Evolutionary conservation across 305 asterid genomes (phyloP).

Genomic region (Fraxinus platypoda): DNA sequence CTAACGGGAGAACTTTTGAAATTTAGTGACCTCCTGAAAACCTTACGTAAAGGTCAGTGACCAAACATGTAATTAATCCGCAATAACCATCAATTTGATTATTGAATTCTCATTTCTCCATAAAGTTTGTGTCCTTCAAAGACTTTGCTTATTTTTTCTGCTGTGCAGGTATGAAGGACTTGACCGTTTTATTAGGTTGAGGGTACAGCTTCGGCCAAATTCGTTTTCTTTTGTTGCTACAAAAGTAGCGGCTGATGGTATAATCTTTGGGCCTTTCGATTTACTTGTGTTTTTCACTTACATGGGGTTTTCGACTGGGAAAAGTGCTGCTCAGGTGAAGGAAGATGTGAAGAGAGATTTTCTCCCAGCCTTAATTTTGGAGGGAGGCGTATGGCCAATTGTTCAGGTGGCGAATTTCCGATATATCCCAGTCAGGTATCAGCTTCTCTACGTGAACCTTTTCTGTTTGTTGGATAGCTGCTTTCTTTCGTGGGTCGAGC

Average conservation of each 20-base stretch:
- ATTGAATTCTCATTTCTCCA: neutral
- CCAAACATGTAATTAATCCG: neutral
- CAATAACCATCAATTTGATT: neutral
- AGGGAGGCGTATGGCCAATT: slow-evolving; percentile 81
- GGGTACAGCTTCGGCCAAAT: slow-evolving; percentile 63
- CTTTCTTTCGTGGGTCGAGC: slow-evolving; percentile 86
- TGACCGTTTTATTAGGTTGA: slow-evolving; percentile 59
- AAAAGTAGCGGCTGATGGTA: slow-evolving; percentile 79
- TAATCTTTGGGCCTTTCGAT: slow-evolving; percentile 82
- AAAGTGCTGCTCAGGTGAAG: slow-evolving; percentile 59
- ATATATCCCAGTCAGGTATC: slow-evolving; percentile 69
- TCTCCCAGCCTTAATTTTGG: slow-evolving; percentile 73
- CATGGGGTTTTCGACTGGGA: slow-evolving; percentile 83
- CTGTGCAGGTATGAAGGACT: slow-evolving; percentile 71
- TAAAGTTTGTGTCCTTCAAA: slow-evolving; percentile 5
- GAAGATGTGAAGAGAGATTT: slow-evolving; percentile 84
- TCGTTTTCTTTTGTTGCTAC: slow-evolving; percentile 71
- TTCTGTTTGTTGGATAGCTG: slow-evolving; percentile 88
- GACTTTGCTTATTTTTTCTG: slow-evolving; percentile 16
- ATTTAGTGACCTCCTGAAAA: no score
- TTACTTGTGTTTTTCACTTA: slow-evolving; percentile 74
- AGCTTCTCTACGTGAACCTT: slow-evolving; percentile 83
- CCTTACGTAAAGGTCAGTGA: no score
- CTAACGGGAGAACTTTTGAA: no score
- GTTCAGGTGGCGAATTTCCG: slow-evolving; percentile 87